Base-by-base conservation (phyloP, 805 yeast genomes). In the Nakazawaea sp. region DNA sequence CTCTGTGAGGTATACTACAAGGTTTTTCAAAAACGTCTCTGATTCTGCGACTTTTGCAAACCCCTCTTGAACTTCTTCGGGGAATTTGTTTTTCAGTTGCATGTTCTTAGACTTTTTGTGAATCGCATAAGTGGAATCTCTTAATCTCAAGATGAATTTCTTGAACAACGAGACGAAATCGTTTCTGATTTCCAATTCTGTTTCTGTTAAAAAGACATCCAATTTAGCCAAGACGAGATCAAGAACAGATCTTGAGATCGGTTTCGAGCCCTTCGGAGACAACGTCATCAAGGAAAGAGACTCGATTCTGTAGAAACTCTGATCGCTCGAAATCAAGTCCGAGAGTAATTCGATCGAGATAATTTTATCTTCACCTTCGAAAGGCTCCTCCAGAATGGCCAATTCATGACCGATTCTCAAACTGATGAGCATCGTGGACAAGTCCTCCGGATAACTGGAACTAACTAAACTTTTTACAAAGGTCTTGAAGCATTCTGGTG, bases 101-200 rank as follows among this genome's bases (percentile, higher is more conserved):
- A 69, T 45, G 40, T 70, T 70, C n/a, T 50, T 54, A 0, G 64
- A 58, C 34, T 77, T 81, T 48, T 85, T 68, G 17, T 68, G 50
- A 18, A 75, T 45, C 0, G 78, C 70, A 52, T 81, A 77, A 1
- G 81, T 58, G 0, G 89, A 82, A 36, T 81, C 92, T 45, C 83
- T 68, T 13, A 84, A 56, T 46, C 96, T 64, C 20, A 68, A 55
- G 10, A 86, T 51, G 44, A 88, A 78, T 39, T 69, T 75, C 38
- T 80, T 70, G 40, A 88, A 56, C 13, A 74, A 50, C 3, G 90
- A 77, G 19, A 66, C 64, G 35, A 84, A 75, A 32, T 74, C 78
- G 44, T 78, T 79, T 50, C 96, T 65, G 1, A 73, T 64, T 43
- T 82, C 89, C 12, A 85, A 66, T 39, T 80, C 76, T 15, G 72